phyloP scores from a whole-genome alignment of 139 green algal genomes.

The Coelastrella sp. region DNA sequence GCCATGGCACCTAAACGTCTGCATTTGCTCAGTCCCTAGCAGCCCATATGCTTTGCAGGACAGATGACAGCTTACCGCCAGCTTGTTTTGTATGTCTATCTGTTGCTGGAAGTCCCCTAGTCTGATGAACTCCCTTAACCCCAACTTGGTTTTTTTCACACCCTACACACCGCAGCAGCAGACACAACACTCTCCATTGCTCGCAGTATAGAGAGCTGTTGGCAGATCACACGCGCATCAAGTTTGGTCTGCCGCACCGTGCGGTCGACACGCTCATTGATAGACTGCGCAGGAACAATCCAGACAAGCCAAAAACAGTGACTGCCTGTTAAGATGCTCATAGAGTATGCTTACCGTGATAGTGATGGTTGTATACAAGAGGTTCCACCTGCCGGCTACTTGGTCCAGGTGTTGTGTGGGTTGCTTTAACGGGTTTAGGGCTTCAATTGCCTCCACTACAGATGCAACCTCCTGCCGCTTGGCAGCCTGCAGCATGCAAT shows the following conservation, averaged over 20 bases:
- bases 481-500: conserved; percentile 53
- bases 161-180: conserved; percentile 58
- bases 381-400: conserved; percentile 74
- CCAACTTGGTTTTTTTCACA: conserved; percentile 83
- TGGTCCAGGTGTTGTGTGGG: conserved; percentile 62
- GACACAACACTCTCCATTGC: neutral
- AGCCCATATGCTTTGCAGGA: no score
- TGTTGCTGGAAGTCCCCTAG: conserved; percentile 82
- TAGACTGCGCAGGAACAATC: no score
- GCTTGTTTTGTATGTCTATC: conserved; percentile 69
- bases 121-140: conserved; percentile 82
- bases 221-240: no score
- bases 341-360: conserved; percentile 70
- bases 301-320: no score
- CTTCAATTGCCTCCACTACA: conserved; percentile 69
- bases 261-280: no score
- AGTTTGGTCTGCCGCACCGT: no score
- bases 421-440: conserved; percentile 49
- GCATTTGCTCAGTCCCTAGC: no score
- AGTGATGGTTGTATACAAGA: conserved; percentile 87
- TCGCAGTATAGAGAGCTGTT: neutral
- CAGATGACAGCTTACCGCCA: conserved; percentile 57
- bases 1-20: neutral
- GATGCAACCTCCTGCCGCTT: conserved; percentile 60
- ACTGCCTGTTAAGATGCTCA: no score